Conservation (phyloP, 352 stramenopile genomes). For the Globisporangium okanoganense region DNA sequence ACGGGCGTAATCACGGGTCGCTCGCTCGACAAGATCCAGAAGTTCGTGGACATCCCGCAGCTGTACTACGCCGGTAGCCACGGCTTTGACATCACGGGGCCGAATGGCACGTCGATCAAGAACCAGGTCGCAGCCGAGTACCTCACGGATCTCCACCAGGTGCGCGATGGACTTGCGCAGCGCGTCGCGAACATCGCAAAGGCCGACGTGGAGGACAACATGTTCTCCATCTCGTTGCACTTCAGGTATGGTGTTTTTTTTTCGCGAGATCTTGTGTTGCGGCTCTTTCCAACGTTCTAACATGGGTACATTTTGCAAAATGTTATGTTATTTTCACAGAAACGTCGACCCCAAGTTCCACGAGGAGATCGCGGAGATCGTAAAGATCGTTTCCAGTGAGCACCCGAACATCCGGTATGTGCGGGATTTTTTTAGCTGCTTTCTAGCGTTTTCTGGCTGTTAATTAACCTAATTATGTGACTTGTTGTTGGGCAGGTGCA, state of each 20-base stretch:
- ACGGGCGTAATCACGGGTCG: slow-evolving; percentile 86
- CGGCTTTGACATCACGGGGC: slow-evolving; percentile 87
- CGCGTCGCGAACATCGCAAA: slow-evolving; percentile 46
- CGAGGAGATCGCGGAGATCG: slow-evolving; percentile 43
- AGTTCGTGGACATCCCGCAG: slow-evolving; percentile 84
- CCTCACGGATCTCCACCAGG: slow-evolving; percentile 50
- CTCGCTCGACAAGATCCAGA: slow-evolving; percentile 85
- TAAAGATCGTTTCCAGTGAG: slow-evolving; percentile 28
- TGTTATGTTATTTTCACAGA: slow-evolving; percentile 19
- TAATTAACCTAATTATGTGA: too few species aligned
- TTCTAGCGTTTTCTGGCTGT: too few species aligned
- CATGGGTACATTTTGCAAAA: neutral
- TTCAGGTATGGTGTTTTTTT: slow-evolving; percentile 51
- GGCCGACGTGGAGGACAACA: slow-evolving; percentile 87
- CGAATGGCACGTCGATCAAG: slow-evolving; percentile 72
- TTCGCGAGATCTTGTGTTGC: neutral
- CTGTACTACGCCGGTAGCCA: slow-evolving; percentile 90
- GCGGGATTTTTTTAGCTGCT: slow-evolving; percentile 7
- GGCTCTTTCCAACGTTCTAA: too few species aligned
- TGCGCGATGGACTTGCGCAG: slow-evolving; percentile 45
- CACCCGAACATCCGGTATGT: slow-evolving; percentile 61
- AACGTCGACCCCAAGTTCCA: slow-evolving; percentile 47
- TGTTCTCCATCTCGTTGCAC: slow-evolving; percentile 88
- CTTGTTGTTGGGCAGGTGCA: slow-evolving; percentile 42
- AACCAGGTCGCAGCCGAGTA: slow-evolving; percentile 83